phyloP scores from a whole-genome alignment of 768 basidiomycete genomes.

The Leccinum aurantiacum region DNA sequence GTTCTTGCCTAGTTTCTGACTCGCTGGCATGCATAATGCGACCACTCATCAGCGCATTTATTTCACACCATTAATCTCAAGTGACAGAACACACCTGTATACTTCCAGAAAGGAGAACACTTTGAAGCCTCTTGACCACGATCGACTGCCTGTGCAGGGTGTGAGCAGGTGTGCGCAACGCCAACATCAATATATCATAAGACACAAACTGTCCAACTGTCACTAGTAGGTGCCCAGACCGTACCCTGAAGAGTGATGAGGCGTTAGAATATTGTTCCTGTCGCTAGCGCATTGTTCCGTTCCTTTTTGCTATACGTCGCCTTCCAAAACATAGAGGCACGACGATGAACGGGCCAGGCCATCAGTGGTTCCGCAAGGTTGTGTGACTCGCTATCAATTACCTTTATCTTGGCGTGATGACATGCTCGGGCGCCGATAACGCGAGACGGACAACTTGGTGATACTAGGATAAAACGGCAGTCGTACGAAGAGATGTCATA shows the following conservation, averaged over 20 bases:
- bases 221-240: background rate
- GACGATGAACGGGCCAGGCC: background rate
- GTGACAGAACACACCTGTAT: too few species aligned
- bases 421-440: background rate
- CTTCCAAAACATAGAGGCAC: background rate
- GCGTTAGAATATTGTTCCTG: background rate
- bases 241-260: background rate
- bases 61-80: too few species aligned
- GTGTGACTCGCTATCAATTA: background rate
- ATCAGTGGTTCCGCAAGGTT: background rate
- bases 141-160: background rate
- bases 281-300: background rate
- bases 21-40: background rate
- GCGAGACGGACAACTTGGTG: background rate
- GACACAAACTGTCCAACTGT: too few species aligned
- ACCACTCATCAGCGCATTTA: background rate
- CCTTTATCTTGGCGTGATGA: background rate
- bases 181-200: background rate
- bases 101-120: too few species aligned
- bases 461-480: background rate
- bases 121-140: too few species aligned
- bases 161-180: background rate
- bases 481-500: background rate
- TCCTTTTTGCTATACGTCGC: background rate
- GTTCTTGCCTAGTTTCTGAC: background rate